Conservation (phyloP, 176 grass and related monocot species). For the Oropetium thomaeum region DNA sequence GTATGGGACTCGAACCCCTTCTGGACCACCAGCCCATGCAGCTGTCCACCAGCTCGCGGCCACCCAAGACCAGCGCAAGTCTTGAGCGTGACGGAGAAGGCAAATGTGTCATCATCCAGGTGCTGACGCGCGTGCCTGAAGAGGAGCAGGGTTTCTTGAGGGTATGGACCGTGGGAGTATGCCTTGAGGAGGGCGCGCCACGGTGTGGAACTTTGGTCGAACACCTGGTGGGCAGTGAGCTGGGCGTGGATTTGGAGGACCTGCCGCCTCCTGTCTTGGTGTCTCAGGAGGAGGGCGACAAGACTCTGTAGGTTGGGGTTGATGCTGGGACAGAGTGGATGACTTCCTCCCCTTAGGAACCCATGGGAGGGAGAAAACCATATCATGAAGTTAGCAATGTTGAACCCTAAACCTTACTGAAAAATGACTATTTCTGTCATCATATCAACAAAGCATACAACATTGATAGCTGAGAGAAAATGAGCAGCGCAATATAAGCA, state of each 20-base stretch:
- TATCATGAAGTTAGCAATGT: not conserved
- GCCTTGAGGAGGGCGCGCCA: constrained; percentile 57
- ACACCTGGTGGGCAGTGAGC: constrained; percentile 45
- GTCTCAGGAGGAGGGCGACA: constrained; percentile 32
- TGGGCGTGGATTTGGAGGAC: constrained; percentile 55
- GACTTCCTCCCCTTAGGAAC: not conserved
- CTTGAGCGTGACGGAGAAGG: constrained; percentile 42
- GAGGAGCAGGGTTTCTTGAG: constrained; percentile 47
- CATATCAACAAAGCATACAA: not conserved
- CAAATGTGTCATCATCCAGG: constrained; percentile 41
- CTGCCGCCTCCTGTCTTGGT: constrained; percentile 19
- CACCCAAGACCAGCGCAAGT: constrained; percentile 33
- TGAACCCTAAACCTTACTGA: not conserved
- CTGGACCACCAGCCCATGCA: constrained; percentile 36
- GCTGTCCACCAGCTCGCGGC: constrained; percentile 15
- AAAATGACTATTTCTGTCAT: not conserved
- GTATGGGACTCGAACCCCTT: constrained; percentile 43
- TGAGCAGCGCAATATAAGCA: not conserved
- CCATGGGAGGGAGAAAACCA: not conserved
- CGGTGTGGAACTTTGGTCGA: constrained; percentile 30
- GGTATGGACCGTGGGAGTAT: constrained; percentile 55
- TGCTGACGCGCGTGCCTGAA: constrained; percentile 33
- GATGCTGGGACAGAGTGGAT: not conserved
- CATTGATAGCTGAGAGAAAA: not conserved
- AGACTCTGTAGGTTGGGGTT: not conserved